phyloP scores from a whole-genome alignment of 441 rosid species.

The Pelargonium cotyledonis region DNA sequence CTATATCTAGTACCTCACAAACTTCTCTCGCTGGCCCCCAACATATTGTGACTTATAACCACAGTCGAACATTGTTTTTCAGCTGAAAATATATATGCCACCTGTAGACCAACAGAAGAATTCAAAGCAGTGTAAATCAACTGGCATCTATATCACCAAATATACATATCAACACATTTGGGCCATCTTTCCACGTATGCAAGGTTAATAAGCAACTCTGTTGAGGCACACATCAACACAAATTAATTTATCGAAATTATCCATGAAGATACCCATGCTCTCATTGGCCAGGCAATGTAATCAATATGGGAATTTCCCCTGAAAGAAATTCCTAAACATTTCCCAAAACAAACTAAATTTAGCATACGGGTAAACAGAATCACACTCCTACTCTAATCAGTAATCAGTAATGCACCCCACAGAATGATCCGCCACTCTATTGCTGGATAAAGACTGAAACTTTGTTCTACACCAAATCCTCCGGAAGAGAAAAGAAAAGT shows the following conservation, averaged over 20 bases:
- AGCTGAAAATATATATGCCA: constrained; percentile 34
- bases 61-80: constrained; percentile 59
- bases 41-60: constrained; percentile 54
- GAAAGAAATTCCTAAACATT: too few species aligned
- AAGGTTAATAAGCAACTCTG: neutral
- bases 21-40: constrained; percentile 75
- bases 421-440: neutral
- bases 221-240: neutral
- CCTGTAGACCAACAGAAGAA: constrained; percentile 35
- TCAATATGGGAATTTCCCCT: neutral
- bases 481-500: neutral
- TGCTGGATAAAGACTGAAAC: neutral
- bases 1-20: constrained; percentile 60
- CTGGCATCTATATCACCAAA: neutral
- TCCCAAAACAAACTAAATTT: too few species aligned
- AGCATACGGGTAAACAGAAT: too few species aligned
- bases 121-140: neutral
- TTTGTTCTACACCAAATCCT: too few species aligned
- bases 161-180: neutral
- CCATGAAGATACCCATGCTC: neutral
- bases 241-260: neutral
- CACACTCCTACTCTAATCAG: too few species aligned
- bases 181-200: neutral
- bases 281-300: neutral
- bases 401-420: neutral